Evolutionary conservation across 345 rosid species (phyloP), one percentile per base, ranked within the genome.

Genomic region (Linum lewisii): DNA sequence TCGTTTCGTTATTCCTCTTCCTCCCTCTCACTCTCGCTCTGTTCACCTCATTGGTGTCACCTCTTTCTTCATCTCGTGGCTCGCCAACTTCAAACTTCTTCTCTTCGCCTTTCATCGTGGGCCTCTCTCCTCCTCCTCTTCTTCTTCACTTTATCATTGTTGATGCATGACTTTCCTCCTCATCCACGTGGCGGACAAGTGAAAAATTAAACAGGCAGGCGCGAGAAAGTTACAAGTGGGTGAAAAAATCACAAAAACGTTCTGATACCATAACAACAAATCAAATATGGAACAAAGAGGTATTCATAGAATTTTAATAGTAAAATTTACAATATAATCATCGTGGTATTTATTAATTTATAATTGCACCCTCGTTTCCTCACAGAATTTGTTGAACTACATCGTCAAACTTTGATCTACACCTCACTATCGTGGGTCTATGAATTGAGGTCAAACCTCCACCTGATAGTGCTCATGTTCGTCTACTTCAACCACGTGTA

Each of bases 81-180:
- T 65, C 5, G 62, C 69, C 21, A 65, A 57, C 49, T 65, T 65
- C 62, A 65, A 65, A 34, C 69, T 65, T 50, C 54, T 65, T 14
- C 63, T 65, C 22, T 65, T 65, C 16, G 62, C 59, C 22, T 66
- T 51, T 7, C 59, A 59, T 9, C 45, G 59, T 21, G 70, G 70
- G n/a, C 70, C 70, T 52, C 38, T 66, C 19, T n/a, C 54, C 54
- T 18, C 54, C 5, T 18, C 54, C 19, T 18, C 54, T 21, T 20
- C 19, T 34, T 34, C 38, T 34, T 34, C 38, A 34, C 1, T 34
- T 34, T 11, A 34, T 34, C 38, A 11, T 11, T n/a, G n/a, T n/a
- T n/a, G n/a, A n/a, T n/a, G n/a, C 38, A 34, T 34, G 7, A 11
- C 38, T 1, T 34, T 6, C 38, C 38, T 34, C 38, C 38, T 11